These are phyloP conservation scores for Metschnikowia reukaufii DNA, from an alignment of 805 yeast genomes.

Conservation along the genomic window DNA sequence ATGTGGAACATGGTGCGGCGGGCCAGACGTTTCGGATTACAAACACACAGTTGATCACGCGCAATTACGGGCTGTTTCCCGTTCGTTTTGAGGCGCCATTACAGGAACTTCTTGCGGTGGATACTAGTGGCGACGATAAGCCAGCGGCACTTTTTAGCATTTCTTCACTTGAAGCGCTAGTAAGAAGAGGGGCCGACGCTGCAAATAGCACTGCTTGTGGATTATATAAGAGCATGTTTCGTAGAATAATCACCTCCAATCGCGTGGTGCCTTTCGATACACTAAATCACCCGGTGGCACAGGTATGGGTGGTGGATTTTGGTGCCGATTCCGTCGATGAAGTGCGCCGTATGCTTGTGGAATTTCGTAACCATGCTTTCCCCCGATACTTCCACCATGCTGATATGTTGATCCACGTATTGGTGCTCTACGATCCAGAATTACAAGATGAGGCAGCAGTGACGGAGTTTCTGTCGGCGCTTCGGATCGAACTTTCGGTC, in stretches of 20 bases:
- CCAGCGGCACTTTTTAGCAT: constrained; percentile 36
- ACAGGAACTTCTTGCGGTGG: constrained; percentile 39
- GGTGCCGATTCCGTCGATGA: constrained; percentile 50
- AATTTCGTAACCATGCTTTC: constrained; percentile 47
- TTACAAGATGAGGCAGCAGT: constrained; percentile 34
- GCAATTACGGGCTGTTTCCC: constrained; percentile 52
- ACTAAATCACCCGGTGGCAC: constrained; percentile 81
- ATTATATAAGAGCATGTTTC: constrained; percentile 57
- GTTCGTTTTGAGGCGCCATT: constrained; percentile 50
- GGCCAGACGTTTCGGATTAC: constrained; percentile 48
- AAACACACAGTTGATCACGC: constrained; percentile 51
- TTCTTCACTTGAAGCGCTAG: constrained; percentile 39
- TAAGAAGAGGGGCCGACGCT: no score
- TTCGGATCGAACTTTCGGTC: constrained; percentile 28
- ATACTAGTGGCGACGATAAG: constrained; percentile 21
- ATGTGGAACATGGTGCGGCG: constrained; percentile 42
- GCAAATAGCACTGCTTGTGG: no score
- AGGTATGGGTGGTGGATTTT: constrained; percentile 62
- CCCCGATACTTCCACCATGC: constrained; percentile 69
- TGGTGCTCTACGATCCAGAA: constrained; percentile 30
- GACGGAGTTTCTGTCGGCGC: constrained; percentile 26
- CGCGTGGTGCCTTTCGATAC: constrained; percentile 76
- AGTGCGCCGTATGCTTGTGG: constrained; percentile 58
- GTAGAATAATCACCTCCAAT: constrained; percentile 57
- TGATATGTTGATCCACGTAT: constrained; percentile 51